phyloP scores from a whole-genome alignment of 345 rosid species.

The Lagerstroemia speciosa region DNA sequence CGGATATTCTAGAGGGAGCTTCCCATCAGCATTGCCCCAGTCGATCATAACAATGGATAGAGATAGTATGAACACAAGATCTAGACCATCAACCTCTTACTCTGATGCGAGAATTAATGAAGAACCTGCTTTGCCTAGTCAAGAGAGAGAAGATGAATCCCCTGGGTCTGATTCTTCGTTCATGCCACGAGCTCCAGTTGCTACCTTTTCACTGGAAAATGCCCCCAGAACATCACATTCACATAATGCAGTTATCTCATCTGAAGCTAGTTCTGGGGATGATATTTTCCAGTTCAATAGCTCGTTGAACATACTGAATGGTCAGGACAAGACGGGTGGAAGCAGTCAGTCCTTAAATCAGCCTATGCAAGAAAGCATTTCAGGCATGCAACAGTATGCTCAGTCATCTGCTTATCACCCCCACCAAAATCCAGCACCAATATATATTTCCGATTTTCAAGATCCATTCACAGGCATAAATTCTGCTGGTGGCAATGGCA shows the following conservation, averaged over 20 bases:
- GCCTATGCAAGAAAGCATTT: not conserved
- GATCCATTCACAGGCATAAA: too few species aligned
- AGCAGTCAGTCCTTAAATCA: not conserved
- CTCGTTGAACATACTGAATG: too few species aligned
- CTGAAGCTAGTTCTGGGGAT: not conserved
- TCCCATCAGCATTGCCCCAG: not conserved
- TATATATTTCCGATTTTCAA: too few species aligned
- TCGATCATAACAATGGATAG: not conserved
- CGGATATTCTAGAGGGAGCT: not conserved
- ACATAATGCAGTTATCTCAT: not conserved
- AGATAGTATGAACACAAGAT: not conserved
- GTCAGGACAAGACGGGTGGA: too few species aligned
- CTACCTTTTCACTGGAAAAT: not conserved
- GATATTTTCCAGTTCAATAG: conserved; percentile 4
- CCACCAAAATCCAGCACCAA: too few species aligned
- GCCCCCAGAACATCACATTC: not conserved
- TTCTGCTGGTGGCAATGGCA: too few species aligned
- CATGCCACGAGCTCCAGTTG: not conserved
- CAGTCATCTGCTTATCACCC: too few species aligned
- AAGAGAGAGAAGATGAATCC: not conserved
- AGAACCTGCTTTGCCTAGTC: not conserved
- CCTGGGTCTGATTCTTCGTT: not conserved
- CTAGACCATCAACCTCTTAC: not conserved
- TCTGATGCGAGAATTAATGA: not conserved
- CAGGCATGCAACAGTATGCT: too few species aligned